These are phyloP conservation scores for Dissophora ornata DNA, from an alignment of 192 early-diverging fungal genomes.

Conservation along the genomic window DNA sequence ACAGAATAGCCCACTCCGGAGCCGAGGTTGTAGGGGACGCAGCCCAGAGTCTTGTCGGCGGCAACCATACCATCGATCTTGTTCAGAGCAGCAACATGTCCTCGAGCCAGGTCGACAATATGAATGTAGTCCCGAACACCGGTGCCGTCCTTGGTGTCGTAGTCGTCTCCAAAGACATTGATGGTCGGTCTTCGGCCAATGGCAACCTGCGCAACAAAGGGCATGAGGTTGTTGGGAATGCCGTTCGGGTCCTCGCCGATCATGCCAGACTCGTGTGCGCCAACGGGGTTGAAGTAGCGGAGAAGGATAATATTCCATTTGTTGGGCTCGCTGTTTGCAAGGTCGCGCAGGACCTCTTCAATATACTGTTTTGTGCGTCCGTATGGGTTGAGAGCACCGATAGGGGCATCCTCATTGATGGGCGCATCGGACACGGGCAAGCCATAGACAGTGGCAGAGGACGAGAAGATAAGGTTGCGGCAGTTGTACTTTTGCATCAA, in stretches of 20 bases:
- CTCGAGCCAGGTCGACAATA: conserved; percentile 91
- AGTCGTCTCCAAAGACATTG: conserved; percentile 93
- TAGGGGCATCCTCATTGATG: conserved; percentile 66
- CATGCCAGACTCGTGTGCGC: conserved; percentile 90
- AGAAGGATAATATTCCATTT: conserved; percentile 69
- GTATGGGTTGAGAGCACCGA: conserved; percentile 87
- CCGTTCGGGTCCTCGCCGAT: conserved; percentile 94
- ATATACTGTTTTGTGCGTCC: conserved; percentile 91
- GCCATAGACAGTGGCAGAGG: conserved; percentile 92
- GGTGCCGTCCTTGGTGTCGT: conserved; percentile 93
- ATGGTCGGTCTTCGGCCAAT: conserved; percentile 85
- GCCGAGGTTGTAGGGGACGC: conserved; percentile 89
- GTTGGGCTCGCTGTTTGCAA: conserved; percentile 41
- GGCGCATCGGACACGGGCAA: conserved; percentile 40
- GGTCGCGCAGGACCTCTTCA: conserved; percentile 79
- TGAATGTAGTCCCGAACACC: conserved; percentile 97
- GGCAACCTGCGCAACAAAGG: conserved; percentile 90
- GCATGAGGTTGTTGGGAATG: conserved; percentile 95
- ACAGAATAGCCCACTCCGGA: conserved; percentile 91
- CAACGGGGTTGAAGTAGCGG: conserved; percentile 98
- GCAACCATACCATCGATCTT: conserved; percentile 63
- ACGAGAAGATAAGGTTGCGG: conserved; percentile 92
- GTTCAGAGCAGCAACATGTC: conserved; percentile 88
- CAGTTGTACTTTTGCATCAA: conserved; percentile 81
- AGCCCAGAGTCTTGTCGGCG: conserved; percentile 59